Evolutionary conservation across 2,329 filamentous ascomycete species (phyloP).

Genomic region (Colletotrichum sp.): DNA sequence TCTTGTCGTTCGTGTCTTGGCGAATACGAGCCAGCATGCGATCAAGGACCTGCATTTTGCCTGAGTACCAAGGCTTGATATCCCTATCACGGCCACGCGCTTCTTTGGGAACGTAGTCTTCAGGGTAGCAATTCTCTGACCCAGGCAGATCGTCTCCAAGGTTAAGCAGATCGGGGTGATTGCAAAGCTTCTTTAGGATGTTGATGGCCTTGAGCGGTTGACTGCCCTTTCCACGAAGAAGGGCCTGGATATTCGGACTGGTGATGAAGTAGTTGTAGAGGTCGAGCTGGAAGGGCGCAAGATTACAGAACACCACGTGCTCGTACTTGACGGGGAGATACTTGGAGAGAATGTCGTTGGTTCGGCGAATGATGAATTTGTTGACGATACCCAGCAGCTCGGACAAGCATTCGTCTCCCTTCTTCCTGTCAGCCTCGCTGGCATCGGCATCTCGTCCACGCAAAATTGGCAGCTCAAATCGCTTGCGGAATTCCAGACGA

Average conservation of each 20-base stretch:
- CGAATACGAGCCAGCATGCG: constrained; percentile 96
- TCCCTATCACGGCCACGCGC: constrained; percentile 88
- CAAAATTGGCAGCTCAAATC: constrained; percentile 91
- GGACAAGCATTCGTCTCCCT: constrained; percentile 80
- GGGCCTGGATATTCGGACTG: constrained; percentile 90
- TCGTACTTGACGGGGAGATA: constrained; percentile 99
- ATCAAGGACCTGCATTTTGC: constrained; percentile 98
- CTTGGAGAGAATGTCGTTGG: constrained; percentile 97
- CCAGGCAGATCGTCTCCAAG: constrained; percentile 85
- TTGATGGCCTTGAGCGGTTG: constrained; percentile 97
- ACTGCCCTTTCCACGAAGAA: constrained; percentile 91
- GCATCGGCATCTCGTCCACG: constrained; percentile 90
- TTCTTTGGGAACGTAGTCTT: constrained; percentile 89
- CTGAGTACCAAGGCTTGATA: constrained; percentile 93
- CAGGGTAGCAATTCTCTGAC: constrained; percentile 80
- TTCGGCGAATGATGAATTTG: constrained; percentile 97
- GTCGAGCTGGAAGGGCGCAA: constrained; percentile 89
- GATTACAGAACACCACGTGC: constrained; percentile 97
- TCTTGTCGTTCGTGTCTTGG: constrained; percentile 97
- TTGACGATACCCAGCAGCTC: constrained; percentile 89
- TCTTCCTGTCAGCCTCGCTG: constrained; percentile 79
- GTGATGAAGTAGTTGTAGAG: constrained; percentile 98
- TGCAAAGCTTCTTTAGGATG: constrained; percentile 97
- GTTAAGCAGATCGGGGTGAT: constrained; percentile 92
- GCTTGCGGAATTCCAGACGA: constrained; percentile 88